A percentile compares a stretch with the other conserved stretches of the same genome.
phyloP scores from a whole-genome alignment of 1,284 basidiomycete species.

The Sporisorium graminicola region DNA sequence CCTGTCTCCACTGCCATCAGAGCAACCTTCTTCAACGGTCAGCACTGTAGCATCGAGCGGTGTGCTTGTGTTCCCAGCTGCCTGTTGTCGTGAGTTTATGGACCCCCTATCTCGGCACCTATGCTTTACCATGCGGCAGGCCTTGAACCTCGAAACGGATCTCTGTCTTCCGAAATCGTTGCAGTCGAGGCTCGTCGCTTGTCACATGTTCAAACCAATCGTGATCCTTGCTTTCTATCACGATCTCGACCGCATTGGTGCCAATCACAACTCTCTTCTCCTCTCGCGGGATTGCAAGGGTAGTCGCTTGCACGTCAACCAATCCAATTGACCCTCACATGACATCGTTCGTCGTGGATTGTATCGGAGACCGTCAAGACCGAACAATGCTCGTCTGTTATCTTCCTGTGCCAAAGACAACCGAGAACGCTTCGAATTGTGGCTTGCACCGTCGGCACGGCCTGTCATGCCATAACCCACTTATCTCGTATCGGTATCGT shows the following conservation, averaged over 20 bases:
- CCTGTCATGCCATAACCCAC: neutral
- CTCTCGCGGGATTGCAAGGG: neutral
- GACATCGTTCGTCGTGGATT: neutral
- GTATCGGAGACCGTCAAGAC: neutral
- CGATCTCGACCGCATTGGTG: neutral
- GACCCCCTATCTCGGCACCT: neutral
- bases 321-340: neutral
- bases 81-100: neutral
- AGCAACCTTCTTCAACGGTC: no score
- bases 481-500: neutral
- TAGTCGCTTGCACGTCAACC: neutral
- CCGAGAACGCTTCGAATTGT: neutral
- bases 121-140: neutral
- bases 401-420: neutral
- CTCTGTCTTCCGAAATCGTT: neutral
- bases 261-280: neutral
- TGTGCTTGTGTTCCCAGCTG: neutral
- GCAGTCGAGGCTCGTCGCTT: neutral
- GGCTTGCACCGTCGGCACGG: neutral
- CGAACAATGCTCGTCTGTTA: neutral
- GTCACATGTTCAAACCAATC: conserved; percentile 2
- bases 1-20: no score
- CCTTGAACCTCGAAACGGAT: neutral
- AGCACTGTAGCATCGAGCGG: neutral
- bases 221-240: neutral